Evolutionary conservation across 345 rosid genomes (phyloP), one percentile per base, ranked within the genome.

Genomic region (Eucalyptus decipiens): DNA sequence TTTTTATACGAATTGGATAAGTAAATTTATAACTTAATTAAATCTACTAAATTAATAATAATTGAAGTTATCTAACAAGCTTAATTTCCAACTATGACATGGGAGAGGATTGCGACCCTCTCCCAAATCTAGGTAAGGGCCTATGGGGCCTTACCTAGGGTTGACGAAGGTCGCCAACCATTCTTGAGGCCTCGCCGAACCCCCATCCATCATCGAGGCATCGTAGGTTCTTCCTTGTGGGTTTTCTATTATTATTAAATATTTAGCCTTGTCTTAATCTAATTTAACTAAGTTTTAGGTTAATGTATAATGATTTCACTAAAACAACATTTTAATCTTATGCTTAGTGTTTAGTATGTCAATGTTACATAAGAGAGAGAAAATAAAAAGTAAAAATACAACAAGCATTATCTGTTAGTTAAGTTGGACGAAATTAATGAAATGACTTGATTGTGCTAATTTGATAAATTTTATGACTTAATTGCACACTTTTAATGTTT

Each of bases 61-160:
- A 24, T 56, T 56, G 13, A 10, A 56, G 62, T 56, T 56, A 56
- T 56, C 1, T 56, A 56, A 56, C 2, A 24, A 56, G 62, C 62
- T 56, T 23, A 56, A 56, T 24, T 10, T 24, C 30, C 24, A 56
- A 56, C 30, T 24, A 24, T 56, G 62, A 56, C 28, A 56, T 56
- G 30, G 3, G 62, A 23, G 62, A 56, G 30, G 0, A 24, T 1
- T 10, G 6, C 0, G 1, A 24, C 62, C 62, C 58, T 24, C 62
- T 56, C 30, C 30, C 62, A 56, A 56, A 56, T 24, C 1, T 56
- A 0, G 30, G 3, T 24, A 52, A 19, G 58, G 58, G 58, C 58
- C 11, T 2, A 19, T 52, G 5, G 26, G 58, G 3, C 3, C 1
- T 56, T 24, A 13, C 62, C 13, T 56, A 0, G 1, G 62, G 30